Evolutionary conservation across 176 grass and related monocot genomes (phyloP).

Genomic region (Ensete ventricosum): DNA sequence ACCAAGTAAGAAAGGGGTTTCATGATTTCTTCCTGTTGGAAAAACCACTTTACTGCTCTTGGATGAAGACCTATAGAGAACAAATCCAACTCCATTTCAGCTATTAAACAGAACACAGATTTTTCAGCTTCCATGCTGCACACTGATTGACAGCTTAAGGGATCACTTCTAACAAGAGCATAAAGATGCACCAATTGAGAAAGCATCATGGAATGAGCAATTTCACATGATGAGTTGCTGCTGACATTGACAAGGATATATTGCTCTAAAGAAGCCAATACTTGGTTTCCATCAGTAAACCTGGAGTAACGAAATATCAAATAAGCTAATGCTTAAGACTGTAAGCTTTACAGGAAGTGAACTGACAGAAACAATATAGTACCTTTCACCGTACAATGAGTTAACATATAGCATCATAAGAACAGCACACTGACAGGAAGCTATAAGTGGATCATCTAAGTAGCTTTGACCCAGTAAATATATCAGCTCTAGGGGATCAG

Average conservation of each 20-base stretch:
- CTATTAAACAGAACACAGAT: slow-evolving; percentile 52
- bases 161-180: slow-evolving; percentile 59
- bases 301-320: slow-evolving; percentile 30
- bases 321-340: not conserved
- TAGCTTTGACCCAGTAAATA: slow-evolving; percentile 71
- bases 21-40: slow-evolving; percentile 59
- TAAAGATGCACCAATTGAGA: slow-evolving; percentile 79
- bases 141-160: slow-evolving; percentile 26
- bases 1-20: slow-evolving; percentile 47
- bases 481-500: slow-evolving; percentile 69
- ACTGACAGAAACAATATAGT: slow-evolving; percentile 3
- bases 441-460: slow-evolving; percentile 59
- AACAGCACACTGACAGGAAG: slow-evolving; percentile 68
- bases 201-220: slow-evolving; percentile 42
- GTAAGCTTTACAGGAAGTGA: not conserved
- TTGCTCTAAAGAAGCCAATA: slow-evolving; percentile 85
- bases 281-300: slow-evolving; percentile 53
- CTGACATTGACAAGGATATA: slow-evolving; percentile 70
- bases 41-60: slow-evolving; percentile 75
- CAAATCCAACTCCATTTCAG: slow-evolving; percentile 60
- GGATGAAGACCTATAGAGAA: slow-evolving; percentile 43
- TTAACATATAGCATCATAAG: slow-evolving; percentile 66
- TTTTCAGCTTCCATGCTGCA: slow-evolving; percentile 77
- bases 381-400: slow-evolving; percentile 81
- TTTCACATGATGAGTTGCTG: slow-evolving; percentile 41